A percentile compares a stretch with the other conserved stretches of the same genome.
Conservation (phyloP, 1,139 yeast species). For the Sugiyamaella pinicola region DNA sequence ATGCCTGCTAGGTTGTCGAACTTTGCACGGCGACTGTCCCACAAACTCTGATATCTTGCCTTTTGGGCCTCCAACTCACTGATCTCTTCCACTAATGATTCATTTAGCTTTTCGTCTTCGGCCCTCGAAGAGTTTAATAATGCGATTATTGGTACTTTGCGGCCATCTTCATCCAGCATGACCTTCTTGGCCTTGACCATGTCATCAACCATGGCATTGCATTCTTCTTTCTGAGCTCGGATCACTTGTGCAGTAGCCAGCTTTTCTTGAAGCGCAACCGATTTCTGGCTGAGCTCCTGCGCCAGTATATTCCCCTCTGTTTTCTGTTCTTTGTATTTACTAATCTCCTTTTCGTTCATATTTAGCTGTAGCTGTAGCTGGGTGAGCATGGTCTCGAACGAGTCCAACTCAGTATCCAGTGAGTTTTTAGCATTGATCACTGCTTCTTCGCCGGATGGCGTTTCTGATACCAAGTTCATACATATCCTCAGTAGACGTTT, state of each 20-base stretch:
- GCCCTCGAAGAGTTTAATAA: constrained; percentile 34
- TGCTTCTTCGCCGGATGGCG: constrained; percentile 9
- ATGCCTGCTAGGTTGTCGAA: constrained; percentile 33
- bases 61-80: constrained; percentile 34
- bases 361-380: constrained; percentile 36
- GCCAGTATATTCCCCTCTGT: constrained; percentile 26
- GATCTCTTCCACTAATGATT: constrained; percentile 35
- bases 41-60: constrained; percentile 29
- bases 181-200: constrained; percentile 35
- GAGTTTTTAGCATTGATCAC: constrained; percentile 13
- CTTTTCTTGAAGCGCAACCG: constrained; percentile 33
- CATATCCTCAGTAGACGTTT: constrained; percentile 31
- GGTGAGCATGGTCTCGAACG: constrained; percentile 32
- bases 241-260: constrained; percentile 33
- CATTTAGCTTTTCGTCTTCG: constrained; percentile 32
- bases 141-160: constrained; percentile 30
- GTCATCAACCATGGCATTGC: constrained; percentile 35
- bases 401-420: constrained; percentile 29
- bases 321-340: constrained; percentile 29
- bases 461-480: constrained; percentile 17
- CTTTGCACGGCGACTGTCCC: constrained; percentile 35
- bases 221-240: constrained; percentile 36
- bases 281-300: constrained; percentile 26
- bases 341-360: constrained; percentile 34
- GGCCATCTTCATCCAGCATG: constrained; percentile 23